phyloP scores from a whole-genome alignment of 148 eudicot genomes.

The Amaranthus hypochondriacus region DNA sequence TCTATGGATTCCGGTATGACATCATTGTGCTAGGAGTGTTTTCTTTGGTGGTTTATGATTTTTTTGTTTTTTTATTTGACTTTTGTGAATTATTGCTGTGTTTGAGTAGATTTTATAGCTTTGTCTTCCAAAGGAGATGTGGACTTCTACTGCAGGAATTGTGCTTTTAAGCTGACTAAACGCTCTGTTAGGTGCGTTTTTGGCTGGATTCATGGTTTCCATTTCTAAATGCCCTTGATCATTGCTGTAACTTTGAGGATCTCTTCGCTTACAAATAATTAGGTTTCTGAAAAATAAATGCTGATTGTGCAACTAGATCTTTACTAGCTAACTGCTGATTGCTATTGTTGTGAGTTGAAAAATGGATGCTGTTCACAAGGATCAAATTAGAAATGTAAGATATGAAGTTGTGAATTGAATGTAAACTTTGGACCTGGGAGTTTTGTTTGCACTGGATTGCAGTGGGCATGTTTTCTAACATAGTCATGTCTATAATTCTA shows the following conservation, averaged over 20 bases:
- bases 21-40: background rate
- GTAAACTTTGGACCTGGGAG: no score
- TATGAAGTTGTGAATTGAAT: no score
- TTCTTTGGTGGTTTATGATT: background rate
- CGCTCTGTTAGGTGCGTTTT: conserved; percentile 44
- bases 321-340: background rate
- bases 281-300: background rate
- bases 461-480: background rate
- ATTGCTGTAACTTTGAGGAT: background rate
- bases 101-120: conserved; percentile 39
- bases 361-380: background rate
- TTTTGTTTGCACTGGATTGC: background rate
- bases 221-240: background rate
- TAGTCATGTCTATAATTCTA: background rate
- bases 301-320: no score
- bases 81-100: conserved; percentile 11
- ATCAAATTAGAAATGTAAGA: background rate
- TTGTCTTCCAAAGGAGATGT: conserved; percentile 50
- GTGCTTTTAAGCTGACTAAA: conserved; percentile 49
- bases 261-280: background rate
- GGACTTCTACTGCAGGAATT: conserved; percentile 66
- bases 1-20: conserved; percentile 53
- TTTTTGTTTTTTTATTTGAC: background rate
- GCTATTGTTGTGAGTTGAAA: background rate
- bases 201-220: background rate